phyloP scores from a whole-genome alignment of 495 filamentous ascomycete species.

The Tuber melanosporum region DNA sequence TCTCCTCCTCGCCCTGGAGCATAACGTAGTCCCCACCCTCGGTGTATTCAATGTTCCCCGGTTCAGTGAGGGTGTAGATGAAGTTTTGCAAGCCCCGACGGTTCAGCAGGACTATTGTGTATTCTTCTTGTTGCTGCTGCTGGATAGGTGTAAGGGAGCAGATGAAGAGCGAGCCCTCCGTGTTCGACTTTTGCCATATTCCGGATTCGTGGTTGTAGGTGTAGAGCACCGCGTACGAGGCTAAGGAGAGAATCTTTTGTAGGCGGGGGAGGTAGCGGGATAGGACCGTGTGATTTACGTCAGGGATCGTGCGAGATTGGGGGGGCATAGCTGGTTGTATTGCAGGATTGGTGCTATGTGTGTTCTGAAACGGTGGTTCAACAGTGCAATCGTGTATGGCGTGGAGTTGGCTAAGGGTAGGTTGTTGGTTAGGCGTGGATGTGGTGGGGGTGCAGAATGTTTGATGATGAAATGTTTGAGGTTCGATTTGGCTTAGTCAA shows the following conservation, averaged over 20 bases:
- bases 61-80: conserved; percentile 35
- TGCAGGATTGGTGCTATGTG: neutral
- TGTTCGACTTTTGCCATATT: conserved; percentile 28
- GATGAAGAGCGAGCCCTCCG: conserved; percentile 37
- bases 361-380: neutral
- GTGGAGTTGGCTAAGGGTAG: conserved; percentile 5
- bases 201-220: conserved; percentile 23
- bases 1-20: conserved; percentile 22
- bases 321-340: conserved; percentile 13
- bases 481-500: conserved; percentile 10
- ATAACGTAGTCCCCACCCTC: conserved; percentile 31
- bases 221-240: conserved; percentile 39
- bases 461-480: neutral
- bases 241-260: conserved; percentile 30
- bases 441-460: neutral
- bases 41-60: conserved; percentile 41
- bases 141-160: conserved; percentile 40
- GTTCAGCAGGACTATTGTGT: conserved; percentile 43
- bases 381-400: neutral
- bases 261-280: conserved; percentile 39
- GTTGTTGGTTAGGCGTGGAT: neutral
- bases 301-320: conserved; percentile 22
- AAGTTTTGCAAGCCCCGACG: conserved; percentile 43
- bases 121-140: conserved; percentile 64
- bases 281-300: conserved; percentile 36